Conservation (phyloP, 805 yeast species). For the Saturnispora kantuleensis region DNA sequence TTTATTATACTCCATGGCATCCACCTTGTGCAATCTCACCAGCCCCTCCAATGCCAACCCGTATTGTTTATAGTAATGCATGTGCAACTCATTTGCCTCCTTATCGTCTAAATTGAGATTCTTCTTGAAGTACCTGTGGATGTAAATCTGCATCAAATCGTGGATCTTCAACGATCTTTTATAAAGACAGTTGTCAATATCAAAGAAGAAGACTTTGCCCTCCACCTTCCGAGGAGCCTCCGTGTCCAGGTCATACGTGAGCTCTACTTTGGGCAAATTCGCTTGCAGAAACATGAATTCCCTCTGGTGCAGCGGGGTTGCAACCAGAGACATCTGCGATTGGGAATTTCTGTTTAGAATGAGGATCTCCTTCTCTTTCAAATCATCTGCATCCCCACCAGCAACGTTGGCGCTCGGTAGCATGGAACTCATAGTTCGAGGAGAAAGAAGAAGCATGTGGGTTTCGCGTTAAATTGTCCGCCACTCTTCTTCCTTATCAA, state of each 20-base stretch:
- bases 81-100: slow-evolving; percentile 65
- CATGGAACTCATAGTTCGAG: background rate
- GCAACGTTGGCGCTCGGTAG: background rate
- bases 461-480: background rate
- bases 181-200: slow-evolving; percentile 89
- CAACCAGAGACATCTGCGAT: slow-evolving; percentile 10
- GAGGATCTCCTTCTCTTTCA: slow-evolving; percentile 14
- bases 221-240: slow-evolving; percentile 18
- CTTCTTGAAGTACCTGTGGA: slow-evolving; percentile 70
- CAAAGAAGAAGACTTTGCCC: slow-evolving; percentile 58
- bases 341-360: slow-evolving; percentile 13
- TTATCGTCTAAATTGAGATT: slow-evolving; percentile 52
- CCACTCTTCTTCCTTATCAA: background rate
- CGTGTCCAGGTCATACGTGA: slow-evolving; percentile 24
- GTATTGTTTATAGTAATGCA: slow-evolving; percentile 69
- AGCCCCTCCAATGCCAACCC: slow-evolving; percentile 93
- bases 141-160: slow-evolving; percentile 78
- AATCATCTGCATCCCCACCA: slow-evolving; percentile 10
- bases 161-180: slow-evolving; percentile 65
- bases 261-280: slow-evolving; percentile 18
- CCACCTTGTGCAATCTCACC: slow-evolving; percentile 56
- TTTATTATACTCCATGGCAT: slow-evolving; percentile 80
- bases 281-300: background rate
- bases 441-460: background rate
- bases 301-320: background rate